phyloP scores from a whole-genome alignment of 2,329 filamentous ascomycete species.

The Pezicula neosporulosa region DNA sequence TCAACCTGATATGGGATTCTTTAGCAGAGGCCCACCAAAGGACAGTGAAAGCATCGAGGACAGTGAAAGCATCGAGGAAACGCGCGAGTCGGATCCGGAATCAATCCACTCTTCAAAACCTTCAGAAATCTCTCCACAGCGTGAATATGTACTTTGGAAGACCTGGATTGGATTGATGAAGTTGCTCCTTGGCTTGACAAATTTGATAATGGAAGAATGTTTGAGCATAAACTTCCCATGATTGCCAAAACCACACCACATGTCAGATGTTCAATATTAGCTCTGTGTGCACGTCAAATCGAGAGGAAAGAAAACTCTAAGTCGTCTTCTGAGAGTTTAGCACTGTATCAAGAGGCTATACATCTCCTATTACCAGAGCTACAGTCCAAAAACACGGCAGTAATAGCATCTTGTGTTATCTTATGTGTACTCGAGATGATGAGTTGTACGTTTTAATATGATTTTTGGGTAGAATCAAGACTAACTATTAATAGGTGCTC shows the following conservation, averaged over 20 bases:
- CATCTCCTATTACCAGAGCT: constrained; percentile 44
- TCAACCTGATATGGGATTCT: constrained; percentile 6
- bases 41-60: constrained; percentile 3
- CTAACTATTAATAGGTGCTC: constrained; percentile 20
- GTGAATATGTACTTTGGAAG: constrained; percentile 34
- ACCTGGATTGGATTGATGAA: constrained; percentile 41
- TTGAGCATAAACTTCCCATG: constrained; percentile 43
- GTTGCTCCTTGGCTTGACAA: constrained; percentile 46
- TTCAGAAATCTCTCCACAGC: constrained; percentile 25
- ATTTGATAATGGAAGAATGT: constrained; percentile 46
- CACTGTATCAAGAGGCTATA: constrained; percentile 48
- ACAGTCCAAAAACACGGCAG: constrained; percentile 42
- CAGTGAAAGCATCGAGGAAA: constrained; percentile 3
- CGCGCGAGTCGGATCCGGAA: constrained; percentile 10
- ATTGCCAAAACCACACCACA: constrained; percentile 41
- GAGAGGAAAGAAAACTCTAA: constrained; percentile 39
- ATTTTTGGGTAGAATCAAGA: neutral
- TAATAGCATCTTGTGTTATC: constrained; percentile 50
- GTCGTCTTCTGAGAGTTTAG: constrained; percentile 40
- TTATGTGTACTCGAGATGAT: constrained; percentile 54
- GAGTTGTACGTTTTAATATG: constrained; percentile 31
- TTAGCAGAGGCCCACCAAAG: constrained; percentile 4
- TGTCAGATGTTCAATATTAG: constrained; percentile 45
- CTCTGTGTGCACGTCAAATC: constrained; percentile 47
- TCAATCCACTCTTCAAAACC: constrained; percentile 12